Percentiles rank a stretch among this genome's conserved stretches.
Evolutionary conservation across 441 rosid genomes (phyloP).

Genomic region (Euphorbia corollata): DNA sequence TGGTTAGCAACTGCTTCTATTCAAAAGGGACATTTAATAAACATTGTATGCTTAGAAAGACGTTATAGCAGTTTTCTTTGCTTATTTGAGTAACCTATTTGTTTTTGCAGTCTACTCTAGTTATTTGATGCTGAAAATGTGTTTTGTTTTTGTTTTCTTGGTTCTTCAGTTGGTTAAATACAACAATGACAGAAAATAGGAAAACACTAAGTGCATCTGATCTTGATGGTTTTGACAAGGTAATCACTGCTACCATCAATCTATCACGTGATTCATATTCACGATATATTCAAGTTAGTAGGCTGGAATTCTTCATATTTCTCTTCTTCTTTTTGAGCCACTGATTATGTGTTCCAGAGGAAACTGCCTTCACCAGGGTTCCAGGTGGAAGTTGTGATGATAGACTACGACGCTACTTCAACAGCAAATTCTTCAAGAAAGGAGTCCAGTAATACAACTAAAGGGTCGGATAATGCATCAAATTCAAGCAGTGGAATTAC

Average conservation of each 20-base stretch:
- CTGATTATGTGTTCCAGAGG: constrained; percentile 34
- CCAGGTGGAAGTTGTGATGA: constrained; percentile 67
- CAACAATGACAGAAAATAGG: constrained; percentile 66
- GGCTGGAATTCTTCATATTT: background rate
- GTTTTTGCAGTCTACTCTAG: background rate
- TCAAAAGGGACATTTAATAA: background rate
- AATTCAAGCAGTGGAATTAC: constrained; percentile 18
- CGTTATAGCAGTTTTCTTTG: constrained; percentile 2
- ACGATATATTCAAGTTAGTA: too few relatives aligned
- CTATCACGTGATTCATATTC: background rate
- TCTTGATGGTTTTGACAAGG: constrained; percentile 84
- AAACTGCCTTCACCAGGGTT: constrained; percentile 74
- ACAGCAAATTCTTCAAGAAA: constrained; percentile 31
- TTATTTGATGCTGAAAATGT: background rate
- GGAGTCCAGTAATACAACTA: constrained; percentile 19
- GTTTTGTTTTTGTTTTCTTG: background rate
- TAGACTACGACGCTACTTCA: constrained; percentile 41
- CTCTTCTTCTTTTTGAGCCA: constrained; percentile 10
- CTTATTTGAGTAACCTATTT: constrained; percentile 5
- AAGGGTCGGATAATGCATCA: constrained; percentile 20
- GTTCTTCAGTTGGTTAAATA: constrained; percentile 66
- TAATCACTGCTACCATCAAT: constrained; percentile 19
- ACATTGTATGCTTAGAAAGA: constrained; percentile 8
- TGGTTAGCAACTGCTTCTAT: constrained; percentile 37
- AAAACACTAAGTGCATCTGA: constrained; percentile 46